phyloP scores from a whole-genome alignment of 805 yeast species.

The Blastobotrys attinorum region DNA sequence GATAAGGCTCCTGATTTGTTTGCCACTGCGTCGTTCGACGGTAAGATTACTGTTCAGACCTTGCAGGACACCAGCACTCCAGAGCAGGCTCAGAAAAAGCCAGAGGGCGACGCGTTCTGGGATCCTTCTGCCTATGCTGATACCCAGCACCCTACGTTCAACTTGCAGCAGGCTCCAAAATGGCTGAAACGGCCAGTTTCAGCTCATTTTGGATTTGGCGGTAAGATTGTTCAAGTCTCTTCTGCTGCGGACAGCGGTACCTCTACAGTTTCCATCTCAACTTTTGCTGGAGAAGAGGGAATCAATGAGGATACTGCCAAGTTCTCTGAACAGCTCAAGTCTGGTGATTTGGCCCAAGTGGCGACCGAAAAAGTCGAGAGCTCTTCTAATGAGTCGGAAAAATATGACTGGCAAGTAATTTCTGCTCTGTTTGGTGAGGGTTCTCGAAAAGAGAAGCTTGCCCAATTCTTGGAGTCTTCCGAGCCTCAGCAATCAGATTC shows the following conservation, averaged over 20 bases:
- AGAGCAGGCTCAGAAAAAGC: slow-evolving; percentile 31
- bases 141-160: slow-evolving; percentile 50
- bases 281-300: slow-evolving; percentile 35
- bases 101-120: slow-evolving; percentile 77
- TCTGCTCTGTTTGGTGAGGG: slow-evolving; percentile 29
- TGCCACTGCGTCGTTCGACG: slow-evolving; percentile 60
- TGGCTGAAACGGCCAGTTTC: slow-evolving; percentile 75
- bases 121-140: slow-evolving; percentile 36
- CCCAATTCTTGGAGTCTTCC: slow-evolving; percentile 16
- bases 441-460: slow-evolving; percentile 17
- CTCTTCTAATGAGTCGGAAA: slow-evolving; percentile 17
- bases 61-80: slow-evolving; percentile 62
- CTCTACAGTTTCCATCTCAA: slow-evolving; percentile 33
- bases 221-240: slow-evolving; percentile 60
- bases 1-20: slow-evolving; percentile 83
- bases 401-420: slow-evolving; percentile 31
- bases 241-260: slow-evolving; percentile 36
- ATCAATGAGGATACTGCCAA: slow-evolving; percentile 29
- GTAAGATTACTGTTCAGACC: slow-evolving; percentile 71
- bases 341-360: slow-evolving; percentile 15
- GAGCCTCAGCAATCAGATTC: slow-evolving; percentile 3
- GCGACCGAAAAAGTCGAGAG: slow-evolving; percentile 13
- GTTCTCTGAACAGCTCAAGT: slow-evolving; percentile 50
- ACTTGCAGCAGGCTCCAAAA: slow-evolving; percentile 71
- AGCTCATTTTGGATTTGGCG: slow-evolving; percentile 90